These are phyloP conservation scores for Arthroderma uncinatum DNA, from an alignment of 2,329 filamentous ascomycete species.

Conservation along the genomic window DNA sequence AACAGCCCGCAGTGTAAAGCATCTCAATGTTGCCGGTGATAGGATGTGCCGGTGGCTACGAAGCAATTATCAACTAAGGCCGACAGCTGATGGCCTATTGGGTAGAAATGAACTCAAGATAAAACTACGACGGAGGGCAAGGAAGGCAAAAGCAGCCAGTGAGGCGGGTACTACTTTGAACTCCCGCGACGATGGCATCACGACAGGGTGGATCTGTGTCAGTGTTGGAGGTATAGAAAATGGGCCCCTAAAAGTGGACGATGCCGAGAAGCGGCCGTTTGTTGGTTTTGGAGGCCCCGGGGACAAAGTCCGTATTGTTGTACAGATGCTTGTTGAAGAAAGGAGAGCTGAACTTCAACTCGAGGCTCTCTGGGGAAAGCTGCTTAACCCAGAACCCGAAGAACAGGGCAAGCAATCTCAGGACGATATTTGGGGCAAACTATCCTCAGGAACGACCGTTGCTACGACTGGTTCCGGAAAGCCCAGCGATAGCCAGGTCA, in stretches of 20 bases:
- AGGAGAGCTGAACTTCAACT: conserved; percentile 57
- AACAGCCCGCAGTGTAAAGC: conserved; percentile 82
- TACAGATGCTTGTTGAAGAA: conserved; percentile 61
- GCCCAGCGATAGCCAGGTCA: not conserved
- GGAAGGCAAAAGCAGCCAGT: conserved; percentile 69
- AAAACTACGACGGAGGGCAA: conserved; percentile 67
- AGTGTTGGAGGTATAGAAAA: conserved; percentile 64
- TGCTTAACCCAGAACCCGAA: conserved; percentile 20
- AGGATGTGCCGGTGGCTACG: conserved; percentile 80
- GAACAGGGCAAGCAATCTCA: conserved; percentile 25
- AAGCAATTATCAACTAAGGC: conserved; percentile 57
- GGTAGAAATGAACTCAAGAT: conserved; percentile 86
- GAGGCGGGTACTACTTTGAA: conserved; percentile 48
- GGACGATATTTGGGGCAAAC: conserved; percentile 9
- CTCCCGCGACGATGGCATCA: conserved; percentile 70
- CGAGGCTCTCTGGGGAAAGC: conserved; percentile 51
- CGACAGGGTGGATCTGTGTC: conserved; percentile 92
- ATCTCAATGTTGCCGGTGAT: conserved; percentile 82
- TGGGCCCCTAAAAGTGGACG: conserved; percentile 24
- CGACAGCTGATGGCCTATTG: conserved; percentile 75
- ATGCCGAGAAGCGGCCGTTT: conserved; percentile 30
- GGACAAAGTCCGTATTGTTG: conserved; percentile 51
- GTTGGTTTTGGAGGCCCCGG: conserved; percentile 62
- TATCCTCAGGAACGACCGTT: not conserved
- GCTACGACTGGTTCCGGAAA: not conserved